Conservation (phyloP, 2,329 filamentous ascomycete species). For the Hawksworthiomyces lignivorus region DNA sequence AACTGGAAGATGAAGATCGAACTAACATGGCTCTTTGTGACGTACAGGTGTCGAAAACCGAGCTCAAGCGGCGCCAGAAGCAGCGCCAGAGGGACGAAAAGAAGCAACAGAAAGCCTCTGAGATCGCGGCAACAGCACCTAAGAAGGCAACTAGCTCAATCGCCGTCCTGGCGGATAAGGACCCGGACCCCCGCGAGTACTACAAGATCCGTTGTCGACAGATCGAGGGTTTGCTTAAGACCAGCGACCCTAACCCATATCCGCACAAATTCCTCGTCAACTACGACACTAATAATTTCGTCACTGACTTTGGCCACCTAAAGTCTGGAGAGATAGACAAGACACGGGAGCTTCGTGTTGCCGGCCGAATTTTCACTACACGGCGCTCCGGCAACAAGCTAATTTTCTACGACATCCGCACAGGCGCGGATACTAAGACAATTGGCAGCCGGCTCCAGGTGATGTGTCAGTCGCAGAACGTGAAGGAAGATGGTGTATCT, state of each 20-base stretch:
- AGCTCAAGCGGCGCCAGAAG: conserved; percentile 96
- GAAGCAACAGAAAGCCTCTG: conserved; percentile 79
- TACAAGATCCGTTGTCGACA: conserved; percentile 88
- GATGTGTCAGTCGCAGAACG: conserved; percentile 81
- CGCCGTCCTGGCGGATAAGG: conserved; percentile 47
- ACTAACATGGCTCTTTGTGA: no score
- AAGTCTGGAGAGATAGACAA: conserved; percentile 81
- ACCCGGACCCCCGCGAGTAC: conserved; percentile 60
- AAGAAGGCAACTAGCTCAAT: conserved; percentile 48
- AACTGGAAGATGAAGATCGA: no score
- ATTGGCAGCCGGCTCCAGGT: conserved; percentile 78
- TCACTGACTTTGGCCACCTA: conserved; percentile 68
- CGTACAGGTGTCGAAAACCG: conserved; percentile 64
- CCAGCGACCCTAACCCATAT: conserved; percentile 73
- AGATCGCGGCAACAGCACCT: conserved; percentile 41
- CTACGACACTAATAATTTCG: conserved; percentile 74
- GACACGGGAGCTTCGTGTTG: conserved; percentile 68
- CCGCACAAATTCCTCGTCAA: conserved; percentile 89
- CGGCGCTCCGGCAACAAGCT: conserved; percentile 76
- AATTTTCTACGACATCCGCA: conserved; percentile 80
- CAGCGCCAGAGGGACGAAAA: conserved; percentile 76
- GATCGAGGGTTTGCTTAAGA: conserved; percentile 62
- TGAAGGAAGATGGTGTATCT: conserved; percentile 48
- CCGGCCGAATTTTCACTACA: conserved; percentile 84
- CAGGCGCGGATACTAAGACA: conserved; percentile 41